These are phyloP conservation scores for Quercus ilex DNA, from an alignment of 306 rosid species.

Conservation along the genomic window DNA sequence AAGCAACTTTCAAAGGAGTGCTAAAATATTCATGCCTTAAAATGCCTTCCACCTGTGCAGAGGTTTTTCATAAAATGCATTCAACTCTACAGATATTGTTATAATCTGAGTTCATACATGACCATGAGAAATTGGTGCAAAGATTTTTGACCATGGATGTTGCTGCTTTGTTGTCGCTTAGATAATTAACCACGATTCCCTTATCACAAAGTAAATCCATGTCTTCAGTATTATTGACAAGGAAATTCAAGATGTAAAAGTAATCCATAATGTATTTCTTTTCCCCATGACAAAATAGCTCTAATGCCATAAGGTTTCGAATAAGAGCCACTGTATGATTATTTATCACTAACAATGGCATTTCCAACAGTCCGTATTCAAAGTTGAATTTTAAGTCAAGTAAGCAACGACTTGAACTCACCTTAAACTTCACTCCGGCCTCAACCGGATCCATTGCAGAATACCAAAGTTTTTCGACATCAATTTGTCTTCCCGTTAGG, in stretches of 20 bases:
- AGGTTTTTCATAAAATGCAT: no score
- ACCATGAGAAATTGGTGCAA: no score
- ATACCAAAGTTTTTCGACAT: no score
- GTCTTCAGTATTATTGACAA: slow-evolving; percentile 18
- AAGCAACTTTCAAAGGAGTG: no score
- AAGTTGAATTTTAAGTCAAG: slow-evolving; percentile 25
- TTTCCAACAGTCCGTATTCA: slow-evolving; percentile 15
- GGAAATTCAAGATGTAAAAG: slow-evolving; percentile 19
- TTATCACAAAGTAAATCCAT: slow-evolving; percentile 26
- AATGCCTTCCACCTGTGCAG: no score
- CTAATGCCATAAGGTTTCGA: slow-evolving; percentile 34
- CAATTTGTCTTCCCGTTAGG: no score
- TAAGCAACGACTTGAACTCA: neutral
- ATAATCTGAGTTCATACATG: no score
- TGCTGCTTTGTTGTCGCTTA: slow-evolving; percentile 24
- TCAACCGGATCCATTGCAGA: neutral
- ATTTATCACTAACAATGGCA: slow-evolving; percentile 25
- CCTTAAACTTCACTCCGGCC: slow-evolving; percentile 26
- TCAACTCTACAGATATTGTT: no score
- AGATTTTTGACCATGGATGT: slow-evolving; percentile 19
- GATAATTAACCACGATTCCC: slow-evolving; percentile 14
- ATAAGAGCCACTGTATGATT: slow-evolving; percentile 24
- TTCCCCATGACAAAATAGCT: slow-evolving; percentile 23
- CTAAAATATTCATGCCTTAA: no score
- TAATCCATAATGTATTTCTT: slow-evolving; percentile 24